Percentiles rank a stretch among this genome's conserved stretches.
Conservation (phyloP, 2,329 filamentous ascomycete species). For the Cryphonectria nitschkei region DNA sequence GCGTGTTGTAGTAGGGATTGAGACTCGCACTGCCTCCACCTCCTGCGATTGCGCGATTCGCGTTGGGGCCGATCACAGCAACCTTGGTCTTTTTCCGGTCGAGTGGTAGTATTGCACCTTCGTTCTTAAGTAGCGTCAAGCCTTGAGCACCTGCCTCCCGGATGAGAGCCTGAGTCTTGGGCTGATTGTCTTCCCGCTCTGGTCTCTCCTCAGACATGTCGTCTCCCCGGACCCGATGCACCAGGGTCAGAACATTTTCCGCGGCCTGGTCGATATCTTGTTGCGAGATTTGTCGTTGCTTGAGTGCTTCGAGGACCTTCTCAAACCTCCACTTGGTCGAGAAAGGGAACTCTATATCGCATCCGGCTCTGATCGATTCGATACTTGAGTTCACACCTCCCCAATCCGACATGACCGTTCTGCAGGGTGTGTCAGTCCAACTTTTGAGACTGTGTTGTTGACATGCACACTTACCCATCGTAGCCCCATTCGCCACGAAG, state of each 20-base stretch:
- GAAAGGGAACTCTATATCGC: conserved; percentile 62
- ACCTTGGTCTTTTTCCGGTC: conserved; percentile 58
- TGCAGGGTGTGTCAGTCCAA: conserved; percentile 37
- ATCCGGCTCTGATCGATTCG: conserved; percentile 59
- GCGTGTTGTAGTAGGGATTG: conserved; percentile 70
- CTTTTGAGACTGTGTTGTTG: conserved; percentile 14
- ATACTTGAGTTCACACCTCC: conserved; percentile 59
- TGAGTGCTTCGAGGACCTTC: conserved; percentile 58
- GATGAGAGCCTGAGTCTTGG: conserved; percentile 63
- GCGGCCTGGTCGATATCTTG: conserved; percentile 60
- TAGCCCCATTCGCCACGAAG: conserved; percentile 66
- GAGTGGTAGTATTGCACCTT: conserved; percentile 61
- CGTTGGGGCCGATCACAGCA: conserved; percentile 70
- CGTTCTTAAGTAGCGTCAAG: conserved; percentile 67
- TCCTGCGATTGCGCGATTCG: conserved; percentile 68
- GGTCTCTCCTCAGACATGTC: conserved; percentile 60
- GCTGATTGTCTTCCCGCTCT: conserved; percentile 59
- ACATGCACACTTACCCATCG: conserved; percentile 50
- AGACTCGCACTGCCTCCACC: conserved; percentile 70
- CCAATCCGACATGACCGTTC: conserved; percentile 63
- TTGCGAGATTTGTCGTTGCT: conserved; percentile 51
- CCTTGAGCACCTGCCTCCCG: conserved; percentile 64
- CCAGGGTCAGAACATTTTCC: conserved; percentile 62
- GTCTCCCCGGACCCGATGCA: conserved; percentile 64
- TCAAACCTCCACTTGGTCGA: conserved; percentile 60